Evolutionary conservation across 1,284 basidiomycete genomes (phyloP), one percentile per base, ranked within the genome.

Genomic region (Omphalotus olearius): DNA sequence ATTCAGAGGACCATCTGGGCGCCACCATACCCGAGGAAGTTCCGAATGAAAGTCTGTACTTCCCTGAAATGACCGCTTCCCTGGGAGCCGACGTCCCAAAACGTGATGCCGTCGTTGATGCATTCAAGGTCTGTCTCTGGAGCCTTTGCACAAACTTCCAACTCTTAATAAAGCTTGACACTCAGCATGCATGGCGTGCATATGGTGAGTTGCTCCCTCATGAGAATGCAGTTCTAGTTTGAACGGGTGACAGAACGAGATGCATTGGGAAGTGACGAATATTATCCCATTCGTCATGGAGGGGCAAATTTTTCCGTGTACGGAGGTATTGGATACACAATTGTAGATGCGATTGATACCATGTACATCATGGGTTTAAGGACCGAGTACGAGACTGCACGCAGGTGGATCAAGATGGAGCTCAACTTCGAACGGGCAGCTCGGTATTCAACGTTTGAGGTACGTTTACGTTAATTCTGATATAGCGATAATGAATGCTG

Each of bases 201-300:
- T 52, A 52, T 26, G 45, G 51, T 52, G 16, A 38, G 23, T 37
- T 47, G 10, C 37, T 28, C 17, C n/a, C 6, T 25, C 14, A 13
- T 2, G 2, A 14, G 37, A 2, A 20, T 10, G 10, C 26, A 6
- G 6, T 38, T 37, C 6, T 1, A 3, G 23, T 11, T 40, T n/a
- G 6, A n/a, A 36, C 36, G 4, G 18, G 2, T 6, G 13, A 5
- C 17, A 58, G 57, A 50, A 30, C 45, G 54, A 20, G 52, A 58
- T 44, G 57, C 57, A 14, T 49, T 58, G 45, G 57, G 57, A 13
- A 49, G 20, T 28, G 57, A 58, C 44, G 57, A 58, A 52, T 58
- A 56, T 28, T 52, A 52, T 38, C 54, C 57, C 26, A 42, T 58
- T 14, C 26, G 42, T n/a, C 20, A 47, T 17, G 26, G n/a, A 11